Evolutionary conservation across 345 rosid species (phyloP).

Genomic region (Pelargonium nanum): DNA sequence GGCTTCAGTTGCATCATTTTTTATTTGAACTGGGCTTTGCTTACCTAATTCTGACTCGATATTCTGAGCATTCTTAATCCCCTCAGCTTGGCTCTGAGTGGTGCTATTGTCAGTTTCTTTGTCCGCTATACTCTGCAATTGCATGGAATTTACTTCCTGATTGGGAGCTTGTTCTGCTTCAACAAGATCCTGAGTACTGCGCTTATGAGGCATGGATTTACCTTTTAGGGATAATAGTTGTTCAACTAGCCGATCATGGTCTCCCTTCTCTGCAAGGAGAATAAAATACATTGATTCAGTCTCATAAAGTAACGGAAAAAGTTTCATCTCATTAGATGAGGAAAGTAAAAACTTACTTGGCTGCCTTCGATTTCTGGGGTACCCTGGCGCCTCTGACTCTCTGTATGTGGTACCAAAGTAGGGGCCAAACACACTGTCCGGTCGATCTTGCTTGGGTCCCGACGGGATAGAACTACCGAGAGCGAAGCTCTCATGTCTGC

Average conservation of each 20-base stretch:
- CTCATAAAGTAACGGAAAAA: not conserved
- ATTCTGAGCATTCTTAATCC: too few species aligned
- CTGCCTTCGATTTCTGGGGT: slow-evolving; percentile 7
- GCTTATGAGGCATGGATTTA: too few species aligned
- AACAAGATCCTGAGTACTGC: slow-evolving; percentile 15
- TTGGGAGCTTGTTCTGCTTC: slow-evolving; percentile 16
- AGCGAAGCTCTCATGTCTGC: slow-evolving; percentile 74
- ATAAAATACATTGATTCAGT: slow-evolving; percentile 1
- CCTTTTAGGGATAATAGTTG: slow-evolving; percentile 7
- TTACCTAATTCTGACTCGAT: too few species aligned
- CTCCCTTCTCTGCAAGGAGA: slow-evolving; percentile 28
- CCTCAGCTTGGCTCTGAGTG: too few species aligned
- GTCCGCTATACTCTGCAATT: slow-evolving; percentile 3
- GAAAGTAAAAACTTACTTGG: not conserved
- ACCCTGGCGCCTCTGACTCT: slow-evolving; percentile 6
- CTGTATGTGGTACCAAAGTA: slow-evolving; percentile 7
- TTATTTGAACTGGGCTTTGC: slow-evolving; percentile 21
- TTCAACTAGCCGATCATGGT: slow-evolving; percentile 24
- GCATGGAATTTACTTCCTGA: not conserved
- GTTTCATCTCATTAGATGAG: not conserved
- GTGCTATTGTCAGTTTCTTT: slow-evolving; percentile 7
- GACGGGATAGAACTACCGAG: slow-evolving; percentile 24
- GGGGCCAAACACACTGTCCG: not conserved
- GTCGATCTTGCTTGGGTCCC: slow-evolving; percentile 23
- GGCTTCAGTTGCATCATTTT: slow-evolving; percentile 26